Evolutionary conservation across 345 rosid species (phyloP).

Genomic region (Xanthoceras sorbifolium): DNA sequence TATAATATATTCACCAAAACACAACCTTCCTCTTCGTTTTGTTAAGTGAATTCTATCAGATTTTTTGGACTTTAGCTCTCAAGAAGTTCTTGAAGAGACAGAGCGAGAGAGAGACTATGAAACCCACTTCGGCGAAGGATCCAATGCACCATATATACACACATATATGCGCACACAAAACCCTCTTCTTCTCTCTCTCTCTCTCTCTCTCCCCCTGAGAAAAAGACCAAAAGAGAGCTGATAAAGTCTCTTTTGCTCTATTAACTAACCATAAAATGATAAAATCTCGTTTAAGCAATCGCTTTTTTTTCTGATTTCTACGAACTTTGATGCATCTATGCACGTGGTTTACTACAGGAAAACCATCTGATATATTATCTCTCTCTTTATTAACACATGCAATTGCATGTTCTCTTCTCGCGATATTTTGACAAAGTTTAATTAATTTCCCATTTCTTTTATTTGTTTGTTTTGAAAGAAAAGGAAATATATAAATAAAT

Average conservation of each 20-base stretch:
- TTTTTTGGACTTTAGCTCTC: constrained; percentile 38
- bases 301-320: constrained; percentile 32
- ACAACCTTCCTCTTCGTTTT: constrained; percentile 17
- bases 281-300: constrained; percentile 32
- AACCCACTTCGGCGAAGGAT: constrained; percentile 74
- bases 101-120: constrained; percentile 26
- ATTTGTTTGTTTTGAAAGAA: constrained; percentile 17
- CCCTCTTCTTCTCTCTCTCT: neutral
- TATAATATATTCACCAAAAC: neutral
- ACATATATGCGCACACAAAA: constrained; percentile 17
- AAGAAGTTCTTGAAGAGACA: constrained; percentile 23
- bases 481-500: neutral
- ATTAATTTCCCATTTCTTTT: neutral
- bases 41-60: constrained; percentile 10
- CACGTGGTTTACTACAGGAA: constrained; percentile 47
- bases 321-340: constrained; percentile 47
- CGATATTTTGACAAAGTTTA: constrained; percentile 13
- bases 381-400: constrained; percentile 9
- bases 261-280: constrained; percentile 16
- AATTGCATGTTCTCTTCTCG: constrained; percentile 11
- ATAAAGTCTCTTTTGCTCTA: constrained; percentile 31
- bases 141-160: constrained; percentile 57
- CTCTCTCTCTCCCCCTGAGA: constrained; percentile 11
- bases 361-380: constrained; percentile 4
- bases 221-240: neutral